Evolutionary conservation across 2,329 filamentous ascomycete genomes (phyloP), one percentile per base, ranked within the genome.

Genomic region (Xylaria sp.): DNA sequence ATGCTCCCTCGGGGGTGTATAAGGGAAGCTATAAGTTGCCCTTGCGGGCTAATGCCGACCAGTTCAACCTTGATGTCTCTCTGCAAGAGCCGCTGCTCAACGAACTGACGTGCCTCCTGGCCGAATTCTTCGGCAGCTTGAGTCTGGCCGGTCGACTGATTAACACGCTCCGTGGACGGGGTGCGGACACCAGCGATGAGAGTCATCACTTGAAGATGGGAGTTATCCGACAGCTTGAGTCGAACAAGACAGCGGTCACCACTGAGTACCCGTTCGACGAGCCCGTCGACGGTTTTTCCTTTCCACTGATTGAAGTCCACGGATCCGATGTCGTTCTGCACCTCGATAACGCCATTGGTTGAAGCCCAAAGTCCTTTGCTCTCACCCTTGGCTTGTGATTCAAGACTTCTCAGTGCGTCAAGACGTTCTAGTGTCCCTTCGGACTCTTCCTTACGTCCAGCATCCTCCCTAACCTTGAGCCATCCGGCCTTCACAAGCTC

Each of bases 381-480:
- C 72, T 94, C 92, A 61, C 86, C 85, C 80, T 89, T 93, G 66
- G 96, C 96, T 72, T 91, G 87, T 49, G 87, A 84, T 80, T 98
- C 94, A 38, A 95, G 83, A 54, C 85, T 85, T 72, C 93, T 90
- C 67, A 99, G 87, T 74, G 89, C 90, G 73, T 96, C 91, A 27
- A 99, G 84, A 67, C 91, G 86, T 70, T 89, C 82, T 31, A 86
- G 84, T 9, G 90, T 85, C 58, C 94, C 90, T 65, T 96, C 92
- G 1, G 90, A 89, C 66, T 97, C 94, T 72, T 97, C 94, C 77
- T 95, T 96, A 71, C 91, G 90, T 68, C 94, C 94, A 66, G 95
- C 94, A 79, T 99, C 96, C 75, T 99, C 96, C 70, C 96, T 90
- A 67, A 99, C 87, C 82, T 96, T 97, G 70, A 94, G 83, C 94